Percentiles rank a stretch among this genome's conserved stretches.
Evolutionary conservation across 2,329 filamentous ascomycete species (phyloP).

Genomic region (Blastomyces silverae): DNA sequence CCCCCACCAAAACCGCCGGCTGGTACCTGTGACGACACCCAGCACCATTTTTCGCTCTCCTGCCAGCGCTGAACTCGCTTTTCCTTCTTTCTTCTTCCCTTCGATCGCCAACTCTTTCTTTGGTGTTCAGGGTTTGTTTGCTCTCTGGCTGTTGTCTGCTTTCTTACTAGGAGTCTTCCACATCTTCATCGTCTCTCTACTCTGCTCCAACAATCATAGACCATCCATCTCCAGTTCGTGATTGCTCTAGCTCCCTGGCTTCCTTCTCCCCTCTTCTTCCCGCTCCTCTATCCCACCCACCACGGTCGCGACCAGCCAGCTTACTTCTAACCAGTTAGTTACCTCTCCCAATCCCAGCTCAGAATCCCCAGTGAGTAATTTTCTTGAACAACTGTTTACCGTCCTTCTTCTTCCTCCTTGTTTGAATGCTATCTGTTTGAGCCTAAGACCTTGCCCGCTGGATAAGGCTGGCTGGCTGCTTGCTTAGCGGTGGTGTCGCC

Average conservation of each 20-base stretch:
- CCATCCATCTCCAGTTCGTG: not conserved
- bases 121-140: no score
- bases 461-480: not conserved
- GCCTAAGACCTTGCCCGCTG: not conserved
- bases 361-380: not conserved
- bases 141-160: no score
- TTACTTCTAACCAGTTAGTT: not conserved
- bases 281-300: not conserved
- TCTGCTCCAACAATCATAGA: no score
- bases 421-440: not conserved
- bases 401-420: not conserved
- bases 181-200: no score
- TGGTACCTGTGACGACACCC: constrained; percentile 3
- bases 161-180: no score
- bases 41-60: not conserved
- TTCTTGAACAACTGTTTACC: not conserved
- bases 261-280: not conserved
- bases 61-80: not conserved
- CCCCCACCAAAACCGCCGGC: not conserved
- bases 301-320: not conserved
- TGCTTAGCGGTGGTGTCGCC: not conserved
- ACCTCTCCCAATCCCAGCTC: not conserved
- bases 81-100: not conserved
- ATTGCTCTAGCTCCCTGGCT: not conserved
- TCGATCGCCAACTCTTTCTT: no score